Conservation (phyloP, 164 flowering plant genomes). For the Nymphaea colorata region DNA sequence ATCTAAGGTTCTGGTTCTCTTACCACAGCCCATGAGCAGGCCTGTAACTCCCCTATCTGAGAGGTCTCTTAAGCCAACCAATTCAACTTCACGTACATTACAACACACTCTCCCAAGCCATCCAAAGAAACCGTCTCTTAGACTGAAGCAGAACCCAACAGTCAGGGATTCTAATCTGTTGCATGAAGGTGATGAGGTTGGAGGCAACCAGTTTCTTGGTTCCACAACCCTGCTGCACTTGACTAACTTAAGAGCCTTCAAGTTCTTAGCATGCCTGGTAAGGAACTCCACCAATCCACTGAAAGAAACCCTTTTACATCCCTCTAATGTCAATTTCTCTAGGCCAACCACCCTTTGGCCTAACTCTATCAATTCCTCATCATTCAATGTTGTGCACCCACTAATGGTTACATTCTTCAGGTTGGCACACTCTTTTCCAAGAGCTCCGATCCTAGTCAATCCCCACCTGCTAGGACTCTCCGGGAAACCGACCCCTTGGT, state of each 20-base stretch:
- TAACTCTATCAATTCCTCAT: slow-evolving; percentile 36
- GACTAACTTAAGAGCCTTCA: slow-evolving; percentile 39
- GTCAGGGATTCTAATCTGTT: slow-evolving; percentile 31
- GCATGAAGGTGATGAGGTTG: slow-evolving; percentile 15
- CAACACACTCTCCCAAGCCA: slow-evolving; percentile 42
- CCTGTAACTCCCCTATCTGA: slow-evolving; percentile 42
- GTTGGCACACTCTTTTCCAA: slow-evolving; percentile 32
- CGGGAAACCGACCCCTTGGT: slow-evolving; percentile 27
- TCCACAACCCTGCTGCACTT: slow-evolving; percentile 37
- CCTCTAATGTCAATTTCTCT: slow-evolving; percentile 40
- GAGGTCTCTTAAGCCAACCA: slow-evolving; percentile 37
- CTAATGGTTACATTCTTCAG: slow-evolving; percentile 39
- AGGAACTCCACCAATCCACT: slow-evolving; percentile 29
- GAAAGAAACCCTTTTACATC: slow-evolving; percentile 30
- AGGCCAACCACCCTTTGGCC: slow-evolving; percentile 17
- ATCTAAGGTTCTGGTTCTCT: slow-evolving; percentile 6
- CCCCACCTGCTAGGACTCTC: no score
- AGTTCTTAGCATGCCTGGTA: slow-evolving; percentile 20
- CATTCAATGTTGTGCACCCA: slow-evolving; percentile 33
- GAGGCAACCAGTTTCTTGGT: background rate
- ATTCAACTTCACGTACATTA: slow-evolving; percentile 33
- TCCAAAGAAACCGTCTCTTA: slow-evolving; percentile 38
- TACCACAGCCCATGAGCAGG: slow-evolving; percentile 16
- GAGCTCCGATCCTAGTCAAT: slow-evolving; percentile 28
- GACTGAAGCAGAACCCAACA: slow-evolving; percentile 36